Percentiles rank a stretch among this genome's conserved stretches.
Evolutionary conservation across 2,329 filamentous ascomycete species (phyloP).

Genomic region (Cercospora beticola): DNA sequence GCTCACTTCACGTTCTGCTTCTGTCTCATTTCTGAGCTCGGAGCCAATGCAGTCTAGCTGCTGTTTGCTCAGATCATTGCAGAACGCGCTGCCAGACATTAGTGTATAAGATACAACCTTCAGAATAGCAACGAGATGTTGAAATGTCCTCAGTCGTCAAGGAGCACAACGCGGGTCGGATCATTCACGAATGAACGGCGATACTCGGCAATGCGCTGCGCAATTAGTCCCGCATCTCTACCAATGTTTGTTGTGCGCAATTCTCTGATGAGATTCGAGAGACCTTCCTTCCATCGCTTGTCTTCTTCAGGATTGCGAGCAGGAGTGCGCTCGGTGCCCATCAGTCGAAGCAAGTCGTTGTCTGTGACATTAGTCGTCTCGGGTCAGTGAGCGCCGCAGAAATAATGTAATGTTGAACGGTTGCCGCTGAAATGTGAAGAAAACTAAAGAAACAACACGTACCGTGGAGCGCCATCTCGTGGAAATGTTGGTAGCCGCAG

Average conservation of each 20-base stretch:
- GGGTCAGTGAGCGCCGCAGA: conserved; percentile 29
- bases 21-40: not conserved
- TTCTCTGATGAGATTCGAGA: conserved; percentile 61
- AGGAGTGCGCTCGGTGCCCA: conserved; percentile 32
- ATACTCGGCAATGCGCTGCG: conserved; percentile 65
- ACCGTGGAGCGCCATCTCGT: conserved; percentile 46
- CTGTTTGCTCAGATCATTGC: not conserved
- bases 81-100: not conserved
- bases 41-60: not conserved
- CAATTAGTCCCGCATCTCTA: conserved; percentile 66
- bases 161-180: conserved; percentile 46
- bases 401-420: not conserved
- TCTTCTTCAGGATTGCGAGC: conserved; percentile 29
- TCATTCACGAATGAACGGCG: conserved; percentile 65
- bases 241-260: conserved; percentile 58
- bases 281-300: conserved; percentile 58
- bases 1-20: not conserved
- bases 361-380: conserved; percentile 36
- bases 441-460: conserved; percentile 13
- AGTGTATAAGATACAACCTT: not conserved
- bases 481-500: conserved; percentile 81
- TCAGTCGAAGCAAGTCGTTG: conserved; percentile 33
- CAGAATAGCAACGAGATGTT: not conserved
- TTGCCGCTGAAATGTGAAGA: not conserved
- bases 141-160: conserved; percentile 13